Conservation (phyloP, 179 eudicot species). For the Gypsophila paniculata region DNA sequence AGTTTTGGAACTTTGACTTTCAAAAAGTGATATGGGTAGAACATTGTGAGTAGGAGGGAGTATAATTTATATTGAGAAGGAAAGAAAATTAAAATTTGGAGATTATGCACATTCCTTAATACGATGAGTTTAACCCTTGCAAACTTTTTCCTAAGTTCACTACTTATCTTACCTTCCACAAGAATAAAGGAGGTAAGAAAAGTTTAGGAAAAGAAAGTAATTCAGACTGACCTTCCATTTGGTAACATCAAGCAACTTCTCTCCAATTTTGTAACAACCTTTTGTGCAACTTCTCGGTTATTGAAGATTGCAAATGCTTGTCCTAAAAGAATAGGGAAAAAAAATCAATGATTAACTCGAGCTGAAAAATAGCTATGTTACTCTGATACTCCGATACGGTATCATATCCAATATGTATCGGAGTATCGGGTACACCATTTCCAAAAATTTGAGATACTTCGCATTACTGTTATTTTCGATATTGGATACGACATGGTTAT, state of each 20-base stretch:
- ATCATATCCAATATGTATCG: too few species aligned
- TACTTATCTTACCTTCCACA: too few species aligned
- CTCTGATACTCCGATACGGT: background rate
- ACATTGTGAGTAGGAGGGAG: too few species aligned
- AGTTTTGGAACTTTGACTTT: too few species aligned
- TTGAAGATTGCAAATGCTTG: conserved; percentile 61
- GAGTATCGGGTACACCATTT: too few species aligned
- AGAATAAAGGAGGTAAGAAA: too few species aligned
- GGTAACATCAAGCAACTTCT: conserved; percentile 59
- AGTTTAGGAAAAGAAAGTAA: background rate
- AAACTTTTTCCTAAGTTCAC: background rate
- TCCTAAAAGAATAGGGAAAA: conserved; percentile 32
- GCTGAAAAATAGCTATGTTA: background rate
- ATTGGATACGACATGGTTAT: too few species aligned
- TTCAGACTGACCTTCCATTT: conserved; percentile 43
- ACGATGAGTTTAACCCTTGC: background rate
- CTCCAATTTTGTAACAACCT: conserved; percentile 36
- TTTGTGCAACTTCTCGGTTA: conserved; percentile 50
- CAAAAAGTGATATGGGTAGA: too few species aligned
- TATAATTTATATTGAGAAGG: background rate
- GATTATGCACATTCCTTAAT: background rate
- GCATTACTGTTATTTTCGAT: too few species aligned
- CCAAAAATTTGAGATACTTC: too few species aligned
- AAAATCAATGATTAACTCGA: background rate
- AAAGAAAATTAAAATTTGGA: too few species aligned